These are phyloP conservation scores for Wickerhamiella australiensis DNA, from an alignment of 805 yeast genomes.

Conservation along the genomic window DNA sequence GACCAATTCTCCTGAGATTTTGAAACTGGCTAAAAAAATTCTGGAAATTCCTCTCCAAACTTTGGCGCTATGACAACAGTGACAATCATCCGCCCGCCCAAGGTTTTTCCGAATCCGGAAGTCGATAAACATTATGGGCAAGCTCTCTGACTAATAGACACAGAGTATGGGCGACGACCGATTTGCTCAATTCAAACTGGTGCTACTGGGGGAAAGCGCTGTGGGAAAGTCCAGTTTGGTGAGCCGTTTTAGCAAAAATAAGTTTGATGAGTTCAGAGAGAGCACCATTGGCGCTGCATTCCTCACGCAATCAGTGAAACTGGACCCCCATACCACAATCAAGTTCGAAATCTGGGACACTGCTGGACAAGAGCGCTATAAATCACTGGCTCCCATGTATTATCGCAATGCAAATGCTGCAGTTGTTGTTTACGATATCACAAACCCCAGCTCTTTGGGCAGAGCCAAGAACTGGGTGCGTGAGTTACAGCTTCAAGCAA, in stretches of 20 bases:
- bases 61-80: too few species aligned
- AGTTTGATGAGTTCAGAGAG: constrained; percentile 67
- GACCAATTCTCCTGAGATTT: too few species aligned
- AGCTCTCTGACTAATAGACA: not conserved
- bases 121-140: not conserved
- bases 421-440: constrained; percentile 74
- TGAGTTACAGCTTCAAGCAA: constrained; percentile 77
- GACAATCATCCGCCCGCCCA: not conserved
- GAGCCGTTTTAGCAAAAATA: constrained; percentile 57
- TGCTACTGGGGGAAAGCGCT: constrained; percentile 66
- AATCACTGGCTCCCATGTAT: constrained; percentile 72
- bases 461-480: constrained; percentile 86
- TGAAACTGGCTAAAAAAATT: too few species aligned
- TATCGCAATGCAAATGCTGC: constrained; percentile 76
- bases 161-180: constrained; percentile 16
- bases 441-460: constrained; percentile 52
- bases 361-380: constrained; percentile 88
- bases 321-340: constrained; percentile 34
- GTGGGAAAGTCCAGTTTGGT: constrained; percentile 76
- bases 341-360: constrained; percentile 66
- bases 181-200: constrained; percentile 51
- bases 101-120: not conserved
- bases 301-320: constrained; percentile 60
- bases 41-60: too few species aligned
- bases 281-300: constrained; percentile 99